Percentiles rank a stretch among this genome's conserved stretches.
Conservation (phyloP, 176 grass and related monocot species). For the Rhynchospora tenuis region DNA sequence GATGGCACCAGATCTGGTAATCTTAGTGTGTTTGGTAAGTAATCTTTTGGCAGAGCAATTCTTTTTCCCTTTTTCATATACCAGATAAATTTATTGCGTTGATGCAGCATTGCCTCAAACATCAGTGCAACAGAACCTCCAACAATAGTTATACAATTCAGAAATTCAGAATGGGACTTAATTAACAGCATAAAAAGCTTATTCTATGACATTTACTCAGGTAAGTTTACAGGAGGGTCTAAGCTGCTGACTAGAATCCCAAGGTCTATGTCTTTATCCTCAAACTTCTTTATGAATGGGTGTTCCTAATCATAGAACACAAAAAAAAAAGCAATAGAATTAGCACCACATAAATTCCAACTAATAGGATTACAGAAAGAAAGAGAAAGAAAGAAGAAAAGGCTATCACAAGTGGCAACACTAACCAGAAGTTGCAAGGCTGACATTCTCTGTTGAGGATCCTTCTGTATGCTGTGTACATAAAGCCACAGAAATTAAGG, state of each 20-base stretch:
- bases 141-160: too few species aligned
- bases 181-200: not conserved
- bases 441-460: slow-evolving; percentile 50
- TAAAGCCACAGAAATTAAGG: not conserved
- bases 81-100: too few species aligned
- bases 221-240: slow-evolving; percentile 70
- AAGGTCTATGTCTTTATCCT: slow-evolving; percentile 76
- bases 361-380: not conserved
- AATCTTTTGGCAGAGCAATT: too few species aligned
- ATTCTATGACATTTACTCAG: slow-evolving; percentile 38
- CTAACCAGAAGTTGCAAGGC: slow-evolving; percentile 75
- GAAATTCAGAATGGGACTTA: too few species aligned
- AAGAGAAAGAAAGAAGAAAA: too few species aligned
- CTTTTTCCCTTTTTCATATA: too few species aligned
- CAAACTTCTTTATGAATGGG: slow-evolving; percentile 87
- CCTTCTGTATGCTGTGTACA: slow-evolving; percentile 68
- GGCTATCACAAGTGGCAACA: slow-evolving; percentile 1
- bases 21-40: not conserved
- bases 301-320: slow-evolving; percentile 38
- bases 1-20: not conserved
- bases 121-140: too few species aligned
- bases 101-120: too few species aligned
- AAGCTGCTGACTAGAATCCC: slow-evolving; percentile 62
- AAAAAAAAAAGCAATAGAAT: not conserved
- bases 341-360: not conserved